Conservation (phyloP, 495 filamentous ascomycete genomes). For the Penicillium turbatum region DNA sequence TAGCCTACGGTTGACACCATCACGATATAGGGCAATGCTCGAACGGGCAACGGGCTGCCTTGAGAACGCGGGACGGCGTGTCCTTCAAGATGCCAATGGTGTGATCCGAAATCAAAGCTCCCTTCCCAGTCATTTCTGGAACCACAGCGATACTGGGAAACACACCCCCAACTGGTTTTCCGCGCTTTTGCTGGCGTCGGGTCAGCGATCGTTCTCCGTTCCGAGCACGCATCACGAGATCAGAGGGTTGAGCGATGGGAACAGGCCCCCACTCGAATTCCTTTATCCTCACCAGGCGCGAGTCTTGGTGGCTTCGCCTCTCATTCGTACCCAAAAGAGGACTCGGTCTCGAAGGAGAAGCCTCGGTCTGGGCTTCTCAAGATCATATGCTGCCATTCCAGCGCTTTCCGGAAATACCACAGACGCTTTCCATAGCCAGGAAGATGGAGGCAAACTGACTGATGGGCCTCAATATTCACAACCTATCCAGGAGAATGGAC, state of each 20-base stretch:
- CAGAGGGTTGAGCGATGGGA: conserved; percentile 16
- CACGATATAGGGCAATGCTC: conserved; percentile 65
- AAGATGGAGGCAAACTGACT: not conserved
- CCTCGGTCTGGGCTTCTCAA: conserved; percentile 16
- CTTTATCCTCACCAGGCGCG: conserved; percentile 35
- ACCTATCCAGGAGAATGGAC: not conserved
- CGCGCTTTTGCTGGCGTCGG: conserved; percentile 26
- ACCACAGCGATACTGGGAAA: conserved; percentile 54
- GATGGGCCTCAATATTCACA: not conserved
- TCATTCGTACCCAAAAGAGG: conserved; percentile 24
- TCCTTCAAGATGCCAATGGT: conserved; percentile 54
- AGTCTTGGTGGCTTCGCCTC: conserved; percentile 18
- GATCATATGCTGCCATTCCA: conserved; percentile 29
- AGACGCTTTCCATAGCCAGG: not conserved
- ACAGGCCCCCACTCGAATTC: conserved; percentile 37
- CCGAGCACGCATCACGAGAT: conserved; percentile 8
- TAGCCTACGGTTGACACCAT: conserved; percentile 36
- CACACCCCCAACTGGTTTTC: conserved; percentile 51
- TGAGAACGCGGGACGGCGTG: conserved; percentile 68
- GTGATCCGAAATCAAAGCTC: conserved; percentile 53
- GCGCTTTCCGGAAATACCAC: conserved; percentile 2
- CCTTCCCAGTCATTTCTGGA: conserved; percentile 64
- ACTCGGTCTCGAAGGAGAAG: conserved; percentile 29
- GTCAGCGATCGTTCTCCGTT: conserved; percentile 17
- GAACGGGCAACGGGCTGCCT: conserved; percentile 76